These are phyloP conservation scores for Vigna hirtella DNA, from an alignment of 306 rosid species.

Conservation along the genomic window DNA sequence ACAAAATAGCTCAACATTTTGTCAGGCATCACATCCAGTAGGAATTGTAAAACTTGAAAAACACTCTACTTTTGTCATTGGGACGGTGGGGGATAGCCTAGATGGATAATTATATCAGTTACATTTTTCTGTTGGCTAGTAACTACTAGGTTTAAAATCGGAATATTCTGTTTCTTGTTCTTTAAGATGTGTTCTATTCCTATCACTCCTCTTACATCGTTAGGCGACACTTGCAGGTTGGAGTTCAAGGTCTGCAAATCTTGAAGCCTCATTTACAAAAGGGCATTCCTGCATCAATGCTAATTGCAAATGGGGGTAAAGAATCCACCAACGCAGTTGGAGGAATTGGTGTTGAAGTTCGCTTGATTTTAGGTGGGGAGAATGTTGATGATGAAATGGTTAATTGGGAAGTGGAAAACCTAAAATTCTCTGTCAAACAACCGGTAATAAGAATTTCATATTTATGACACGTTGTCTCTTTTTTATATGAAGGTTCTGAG, in stretches of 20 bases:
- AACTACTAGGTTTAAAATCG: conserved; percentile 13
- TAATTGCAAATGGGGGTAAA: conserved; percentile 65
- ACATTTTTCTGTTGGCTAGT: conserved; percentile 16
- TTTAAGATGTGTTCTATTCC: conserved; percentile 22
- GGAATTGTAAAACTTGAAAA: conserved; percentile 16
- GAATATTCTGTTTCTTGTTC: conserved; percentile 29
- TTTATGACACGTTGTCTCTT: conserved; percentile 23
- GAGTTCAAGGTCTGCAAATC: conserved; percentile 82
- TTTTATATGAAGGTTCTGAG: conserved; percentile 34
- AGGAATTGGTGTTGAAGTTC: conserved; percentile 81
- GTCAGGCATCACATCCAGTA: background rate
- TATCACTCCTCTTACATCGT: conserved; percentile 34
- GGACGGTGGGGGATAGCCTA: background rate
- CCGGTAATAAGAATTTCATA: conserved; percentile 66
- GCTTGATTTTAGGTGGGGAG: conserved; percentile 67
- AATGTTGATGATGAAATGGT: conserved; percentile 60
- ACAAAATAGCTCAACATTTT: conserved; percentile 8
- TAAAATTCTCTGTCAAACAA: conserved; percentile 80
- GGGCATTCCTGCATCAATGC: conserved; percentile 47
- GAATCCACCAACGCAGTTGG: conserved; percentile 57
- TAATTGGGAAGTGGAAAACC: conserved; percentile 81
- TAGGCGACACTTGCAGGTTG: conserved; percentile 62
- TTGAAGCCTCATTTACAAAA: conserved; percentile 74
- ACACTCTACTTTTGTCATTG: background rate
- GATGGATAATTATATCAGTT: conserved; percentile 25